Evolutionary conservation across 2,329 filamentous ascomycete species (phyloP).

Genomic region (Albifimbria verrucaria): DNA sequence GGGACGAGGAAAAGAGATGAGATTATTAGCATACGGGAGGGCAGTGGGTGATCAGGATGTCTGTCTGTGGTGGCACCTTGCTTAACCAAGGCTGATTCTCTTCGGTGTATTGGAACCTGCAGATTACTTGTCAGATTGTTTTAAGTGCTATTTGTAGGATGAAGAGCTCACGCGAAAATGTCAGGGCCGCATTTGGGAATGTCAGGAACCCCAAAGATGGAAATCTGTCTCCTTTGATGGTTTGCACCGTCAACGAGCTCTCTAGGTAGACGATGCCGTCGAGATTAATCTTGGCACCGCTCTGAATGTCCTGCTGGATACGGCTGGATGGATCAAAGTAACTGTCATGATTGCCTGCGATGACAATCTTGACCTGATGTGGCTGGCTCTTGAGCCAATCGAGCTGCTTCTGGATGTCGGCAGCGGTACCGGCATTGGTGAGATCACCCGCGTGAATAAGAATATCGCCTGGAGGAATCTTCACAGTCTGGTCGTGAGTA

Average conservation of each 20-base stretch:
- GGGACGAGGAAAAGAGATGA: not conserved
- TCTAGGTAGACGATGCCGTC: conserved; percentile 73
- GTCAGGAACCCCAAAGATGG: conserved; percentile 76
- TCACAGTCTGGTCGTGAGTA: conserved; percentile 67
- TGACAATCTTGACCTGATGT: conserved; percentile 75
- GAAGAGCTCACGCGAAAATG: conserved; percentile 59
- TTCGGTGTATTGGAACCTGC: conserved; percentile 72
- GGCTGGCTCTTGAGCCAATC: conserved; percentile 76
- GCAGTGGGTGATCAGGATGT: conserved; percentile 78
- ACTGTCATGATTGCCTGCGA: conserved; percentile 86
- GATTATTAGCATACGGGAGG: conserved; percentile 55
- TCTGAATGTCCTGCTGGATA: conserved; percentile 50
- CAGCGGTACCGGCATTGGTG: conserved; percentile 66
- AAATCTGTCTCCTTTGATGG: conserved; percentile 53
- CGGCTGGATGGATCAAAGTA: conserved; percentile 72
- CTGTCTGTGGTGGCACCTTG: conserved; percentile 67
- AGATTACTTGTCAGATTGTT: too few species aligned
- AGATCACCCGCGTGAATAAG: conserved; percentile 90
- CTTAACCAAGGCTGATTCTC: conserved; percentile 67
- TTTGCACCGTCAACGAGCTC: conserved; percentile 60
- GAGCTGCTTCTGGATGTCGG: conserved; percentile 76
- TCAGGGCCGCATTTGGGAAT: conserved; percentile 72
- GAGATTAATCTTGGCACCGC: conserved; percentile 57
- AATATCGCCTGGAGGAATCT: conserved; percentile 73
- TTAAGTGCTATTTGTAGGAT: too few species aligned